These are phyloP conservation scores for Dryas integrifolia DNA, from an alignment of 331 rosid genomes.

Conservation along the genomic window DNA sequence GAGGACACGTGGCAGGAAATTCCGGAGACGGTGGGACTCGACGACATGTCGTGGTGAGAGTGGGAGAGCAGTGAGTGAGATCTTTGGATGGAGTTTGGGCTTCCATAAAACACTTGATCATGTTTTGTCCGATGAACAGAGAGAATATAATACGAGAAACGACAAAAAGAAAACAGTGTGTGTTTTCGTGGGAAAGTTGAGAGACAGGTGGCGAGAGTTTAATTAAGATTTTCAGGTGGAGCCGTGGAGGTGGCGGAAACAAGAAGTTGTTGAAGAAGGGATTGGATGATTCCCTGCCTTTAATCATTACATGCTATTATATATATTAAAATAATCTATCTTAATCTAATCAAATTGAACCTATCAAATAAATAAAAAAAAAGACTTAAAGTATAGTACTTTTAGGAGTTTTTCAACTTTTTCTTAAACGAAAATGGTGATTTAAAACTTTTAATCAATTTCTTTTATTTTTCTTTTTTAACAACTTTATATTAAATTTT, in stretches of 20 bases:
- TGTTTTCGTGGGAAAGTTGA: background rate
- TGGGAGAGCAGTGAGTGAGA: background rate
- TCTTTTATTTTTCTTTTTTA: no score
- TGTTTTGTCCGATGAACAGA: background rate
- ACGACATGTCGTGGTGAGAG: slow-evolving; percentile 39
- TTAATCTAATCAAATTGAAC: background rate
- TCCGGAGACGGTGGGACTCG: slow-evolving; percentile 30
- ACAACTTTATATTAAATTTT: no score
- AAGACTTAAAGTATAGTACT: no score
- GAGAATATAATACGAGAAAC: slow-evolving; percentile 11
- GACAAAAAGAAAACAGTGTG: background rate
- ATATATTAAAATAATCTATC: background rate
- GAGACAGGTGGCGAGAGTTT: background rate
- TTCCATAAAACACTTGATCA: background rate
- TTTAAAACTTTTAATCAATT: no score
- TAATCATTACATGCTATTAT: background rate
- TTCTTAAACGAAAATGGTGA: no score
- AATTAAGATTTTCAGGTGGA: background rate
- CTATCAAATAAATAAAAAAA: no score
- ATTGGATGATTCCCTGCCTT: background rate
- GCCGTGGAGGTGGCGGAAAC: background rate
- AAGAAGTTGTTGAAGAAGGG: background rate
- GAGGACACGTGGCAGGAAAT: slow-evolving; percentile 34
- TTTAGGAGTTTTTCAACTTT: no score
- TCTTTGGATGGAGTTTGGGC: background rate